Base-by-base conservation (phyloP, 1,284 basidiomycete genomes). In the Ustilago crameri region DNA sequence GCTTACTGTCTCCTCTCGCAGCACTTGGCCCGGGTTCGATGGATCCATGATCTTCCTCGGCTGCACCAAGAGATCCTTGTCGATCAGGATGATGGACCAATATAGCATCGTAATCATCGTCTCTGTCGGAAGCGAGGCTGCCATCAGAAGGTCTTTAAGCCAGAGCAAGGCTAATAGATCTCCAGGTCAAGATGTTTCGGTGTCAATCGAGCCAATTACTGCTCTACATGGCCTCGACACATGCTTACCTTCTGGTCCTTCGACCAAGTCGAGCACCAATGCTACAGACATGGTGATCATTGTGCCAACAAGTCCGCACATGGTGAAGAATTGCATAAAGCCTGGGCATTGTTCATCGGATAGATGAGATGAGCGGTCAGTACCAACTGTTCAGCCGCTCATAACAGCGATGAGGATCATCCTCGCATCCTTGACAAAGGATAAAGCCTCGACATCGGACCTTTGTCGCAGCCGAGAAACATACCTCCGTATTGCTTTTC, bases 51-150 rank as follows among this genome's bases (percentile, higher is more conserved):
- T 46, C 41, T 55, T 32, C 44, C 30, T 59, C 27, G 67, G 67
- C n/a, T 63, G 71, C 42, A 78, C 56, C 42, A 79, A 26, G 3
- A 78, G 48, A 12, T 64, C 58, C 38, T 70, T 70, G 46, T 74
- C 56, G 52, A 75, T 58, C 5, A 47, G 15, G 9, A 67, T 24
- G 3, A 79, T 51, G 1, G 64, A 57, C 77, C 77, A 79, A 56
- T 78, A 79, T 15, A 79, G 55, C 17, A 70, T 9, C 7, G 76
- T 63, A 60, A 79, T 73, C 22, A 78, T 22, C 18, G 51, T 51
- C 50, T 79, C 76, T 7, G 51, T 51, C 9, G 77, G 77, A 12
- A 79, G 46, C 9, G 73, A 54, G 3, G 41, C 38, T 9, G 59
- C 55, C 50, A 49, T 59, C 18, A 62, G 18, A 3, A 75, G 15